phyloP scores from a whole-genome alignment of 352 stramenopile genomes.

The Phytophthora lateralis region DNA sequence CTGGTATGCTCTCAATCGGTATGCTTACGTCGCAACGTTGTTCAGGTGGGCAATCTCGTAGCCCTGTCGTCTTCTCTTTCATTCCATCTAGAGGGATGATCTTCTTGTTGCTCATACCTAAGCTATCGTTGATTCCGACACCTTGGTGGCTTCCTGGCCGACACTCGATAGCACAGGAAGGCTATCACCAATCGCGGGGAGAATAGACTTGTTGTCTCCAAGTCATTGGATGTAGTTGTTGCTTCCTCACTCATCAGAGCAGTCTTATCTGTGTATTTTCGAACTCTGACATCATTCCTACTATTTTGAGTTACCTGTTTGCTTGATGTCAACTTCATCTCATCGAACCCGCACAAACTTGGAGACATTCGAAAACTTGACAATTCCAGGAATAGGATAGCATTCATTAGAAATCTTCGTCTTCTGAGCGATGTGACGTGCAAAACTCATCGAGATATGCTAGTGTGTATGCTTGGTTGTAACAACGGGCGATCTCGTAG shows the following conservation, averaged over 20 bases:
- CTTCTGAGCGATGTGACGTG: too few relatives aligned
- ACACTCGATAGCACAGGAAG: not conserved
- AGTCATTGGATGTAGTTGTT: constrained; percentile 14
- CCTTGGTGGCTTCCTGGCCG: not conserved
- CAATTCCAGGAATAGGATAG: not conserved
- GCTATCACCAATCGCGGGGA: not conserved
- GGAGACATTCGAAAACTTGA: too few relatives aligned
- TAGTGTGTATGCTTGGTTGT: constrained; percentile 31
- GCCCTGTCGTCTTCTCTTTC: not conserved
- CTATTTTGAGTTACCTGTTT: constrained; percentile 15
- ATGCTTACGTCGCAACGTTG: constrained; percentile 1
- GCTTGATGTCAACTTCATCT: not conserved
- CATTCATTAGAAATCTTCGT: not conserved
- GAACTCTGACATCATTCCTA: constrained; percentile 2
- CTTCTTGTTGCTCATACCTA: constrained; percentile 25
- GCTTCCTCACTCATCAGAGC: not conserved
- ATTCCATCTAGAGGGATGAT: constrained; percentile 23
- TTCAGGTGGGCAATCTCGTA: not conserved
- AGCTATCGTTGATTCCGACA: too few relatives aligned
- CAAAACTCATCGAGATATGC: constrained; percentile 24
- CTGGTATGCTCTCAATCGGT: constrained; percentile 10
- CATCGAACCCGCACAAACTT: too few relatives aligned
- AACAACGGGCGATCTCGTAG: constrained; percentile 19
- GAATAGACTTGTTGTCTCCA: constrained; percentile 16
- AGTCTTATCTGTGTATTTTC: constrained; percentile 23